Percentiles rank a stretch among this genome's conserved stretches.
These are phyloP conservation scores for Malassezia japonica DNA, from an alignment of 1,284 basidiomycete genomes.

Conservation along the genomic window DNA sequence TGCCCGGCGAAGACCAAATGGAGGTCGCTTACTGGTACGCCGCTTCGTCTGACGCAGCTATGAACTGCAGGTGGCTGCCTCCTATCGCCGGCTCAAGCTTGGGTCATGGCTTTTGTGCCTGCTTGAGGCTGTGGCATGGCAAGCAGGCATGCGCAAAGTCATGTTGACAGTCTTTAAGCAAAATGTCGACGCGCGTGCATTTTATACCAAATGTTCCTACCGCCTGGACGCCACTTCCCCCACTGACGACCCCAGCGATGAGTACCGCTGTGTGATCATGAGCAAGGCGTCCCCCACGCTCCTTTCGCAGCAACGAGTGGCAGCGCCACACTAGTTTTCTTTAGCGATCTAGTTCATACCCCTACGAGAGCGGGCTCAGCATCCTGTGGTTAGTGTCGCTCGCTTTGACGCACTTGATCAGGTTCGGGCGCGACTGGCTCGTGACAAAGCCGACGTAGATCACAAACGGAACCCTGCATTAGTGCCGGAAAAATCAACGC, in stretches of 20 bases:
- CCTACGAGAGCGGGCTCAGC: slow-evolving; percentile 16
- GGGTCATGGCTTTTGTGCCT: slow-evolving; percentile 4
- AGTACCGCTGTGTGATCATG: slow-evolving; percentile 12
- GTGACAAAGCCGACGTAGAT: slow-evolving; percentile 44
- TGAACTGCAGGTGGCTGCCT: slow-evolving; percentile 11
- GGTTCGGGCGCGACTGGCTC: slow-evolving; percentile 39
- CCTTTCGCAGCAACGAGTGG: no score
- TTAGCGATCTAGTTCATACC: no score
- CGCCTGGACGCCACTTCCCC: slow-evolving; percentile 13
- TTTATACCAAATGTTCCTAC: slow-evolving; percentile 10
- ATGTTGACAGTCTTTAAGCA: slow-evolving; percentile 10
- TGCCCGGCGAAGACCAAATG: neutral
- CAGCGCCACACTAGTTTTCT: neutral
- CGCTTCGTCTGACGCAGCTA: neutral
- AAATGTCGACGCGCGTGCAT: slow-evolving; percentile 3
- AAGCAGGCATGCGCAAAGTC: slow-evolving; percentile 13
- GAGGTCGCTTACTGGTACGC: slow-evolving; percentile 18
- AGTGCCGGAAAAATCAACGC: slow-evolving; percentile 10
- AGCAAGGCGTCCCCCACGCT: slow-evolving; percentile 7
- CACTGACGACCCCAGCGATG: neutral
- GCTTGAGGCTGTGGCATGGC: slow-evolving; percentile 9
- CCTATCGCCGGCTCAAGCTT: neutral
- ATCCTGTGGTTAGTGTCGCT: slow-evolving; percentile 5
- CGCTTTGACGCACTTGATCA: slow-evolving; percentile 34
- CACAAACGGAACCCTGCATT: slow-evolving; percentile 41